phyloP scores from a whole-genome alignment of 768 basidiomycete species.

The Amanita phalloides region DNA sequence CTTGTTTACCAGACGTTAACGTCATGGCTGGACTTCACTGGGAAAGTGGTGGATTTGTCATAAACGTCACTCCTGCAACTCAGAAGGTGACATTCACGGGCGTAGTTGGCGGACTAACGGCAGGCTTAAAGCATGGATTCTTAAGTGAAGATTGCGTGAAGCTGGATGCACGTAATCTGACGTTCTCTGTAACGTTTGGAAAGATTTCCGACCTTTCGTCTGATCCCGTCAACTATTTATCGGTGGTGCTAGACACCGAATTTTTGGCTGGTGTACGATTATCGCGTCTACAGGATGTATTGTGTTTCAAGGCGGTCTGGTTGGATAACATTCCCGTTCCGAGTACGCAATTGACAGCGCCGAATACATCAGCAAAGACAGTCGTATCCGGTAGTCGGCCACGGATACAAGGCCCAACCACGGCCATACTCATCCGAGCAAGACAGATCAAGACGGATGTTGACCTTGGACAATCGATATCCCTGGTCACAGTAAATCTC shows the following conservation, averaged over 20 bases:
- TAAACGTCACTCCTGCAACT: slow-evolving; percentile 67
- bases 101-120: slow-evolving; percentile 69
- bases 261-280: slow-evolving; percentile 72
- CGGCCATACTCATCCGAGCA: slow-evolving; percentile 56
- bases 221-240: slow-evolving; percentile 41
- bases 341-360: slow-evolving; percentile 26
- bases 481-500: slow-evolving; percentile 55
- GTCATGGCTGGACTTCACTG: slow-evolving; percentile 85
- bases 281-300: slow-evolving; percentile 80
- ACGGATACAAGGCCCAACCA: slow-evolving; percentile 38
- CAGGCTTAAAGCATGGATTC: slow-evolving; percentile 78
- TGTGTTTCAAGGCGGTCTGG: slow-evolving; percentile 96
- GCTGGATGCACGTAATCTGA: slow-evolving; percentile 72
- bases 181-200: slow-evolving; percentile 65
- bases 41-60: slow-evolving; percentile 89
- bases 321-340: slow-evolving; percentile 78
- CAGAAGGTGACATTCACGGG: slow-evolving; percentile 67
- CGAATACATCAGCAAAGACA: slow-evolving; percentile 12
- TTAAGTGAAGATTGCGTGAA: slow-evolving; percentile 75
- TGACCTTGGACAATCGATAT: slow-evolving; percentile 83
- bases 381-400: slow-evolving; percentile 7
- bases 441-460: slow-evolving; percentile 64
- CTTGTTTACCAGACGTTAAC: slow-evolving; percentile 86
- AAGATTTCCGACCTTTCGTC: slow-evolving; percentile 30
- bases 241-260: slow-evolving; percentile 77